These are phyloP conservation scores for Tanozyma kutaoensis DNA, from an alignment of 805 yeast species.

Conservation along the genomic window DNA sequence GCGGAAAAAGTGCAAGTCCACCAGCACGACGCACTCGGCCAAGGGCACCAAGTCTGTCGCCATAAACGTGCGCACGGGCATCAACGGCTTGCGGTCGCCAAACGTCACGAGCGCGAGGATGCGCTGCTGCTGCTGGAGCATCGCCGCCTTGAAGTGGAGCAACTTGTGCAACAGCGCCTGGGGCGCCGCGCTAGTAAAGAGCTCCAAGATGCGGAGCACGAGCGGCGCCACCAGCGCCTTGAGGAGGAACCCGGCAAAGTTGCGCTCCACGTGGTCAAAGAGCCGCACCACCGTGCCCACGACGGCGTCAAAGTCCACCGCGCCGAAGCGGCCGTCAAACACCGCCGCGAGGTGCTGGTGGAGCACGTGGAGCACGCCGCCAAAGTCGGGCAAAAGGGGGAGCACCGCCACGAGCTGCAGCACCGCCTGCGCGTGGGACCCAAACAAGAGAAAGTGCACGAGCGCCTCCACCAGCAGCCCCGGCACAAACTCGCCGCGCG, in stretches of 20 bases:
- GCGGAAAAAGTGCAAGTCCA: slow-evolving; percentile 51
- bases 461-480: slow-evolving; percentile 58
- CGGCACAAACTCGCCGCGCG: slow-evolving; percentile 19
- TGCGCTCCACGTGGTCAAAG: slow-evolving; percentile 40
- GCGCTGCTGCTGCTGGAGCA: slow-evolving; percentile 36
- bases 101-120: slow-evolving; percentile 20
- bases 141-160: slow-evolving; percentile 30
- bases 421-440: slow-evolving; percentile 4
- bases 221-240: slow-evolving; percentile 47
- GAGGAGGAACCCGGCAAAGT: slow-evolving; percentile 58
- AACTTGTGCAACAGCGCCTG: slow-evolving; percentile 2
- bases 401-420: slow-evolving; percentile 11
- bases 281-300: slow-evolving; percentile 40
- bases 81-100: too few species aligned
- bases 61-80: too few species aligned
- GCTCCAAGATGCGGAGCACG: slow-evolving; percentile 38
- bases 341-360: slow-evolving; percentile 8
- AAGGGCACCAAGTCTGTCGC: too few species aligned
- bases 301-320: slow-evolving; percentile 5
- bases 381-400: slow-evolving; percentile 24
- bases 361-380: slow-evolving; percentile 11
- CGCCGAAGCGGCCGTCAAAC: slow-evolving; percentile 13
- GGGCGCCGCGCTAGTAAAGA: slow-evolving; percentile 32
- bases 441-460: slow-evolving; percentile 53
- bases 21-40: too few species aligned